phyloP scores from a whole-genome alignment of 345 rosid genomes.

The Arabis hirsuta region DNA sequence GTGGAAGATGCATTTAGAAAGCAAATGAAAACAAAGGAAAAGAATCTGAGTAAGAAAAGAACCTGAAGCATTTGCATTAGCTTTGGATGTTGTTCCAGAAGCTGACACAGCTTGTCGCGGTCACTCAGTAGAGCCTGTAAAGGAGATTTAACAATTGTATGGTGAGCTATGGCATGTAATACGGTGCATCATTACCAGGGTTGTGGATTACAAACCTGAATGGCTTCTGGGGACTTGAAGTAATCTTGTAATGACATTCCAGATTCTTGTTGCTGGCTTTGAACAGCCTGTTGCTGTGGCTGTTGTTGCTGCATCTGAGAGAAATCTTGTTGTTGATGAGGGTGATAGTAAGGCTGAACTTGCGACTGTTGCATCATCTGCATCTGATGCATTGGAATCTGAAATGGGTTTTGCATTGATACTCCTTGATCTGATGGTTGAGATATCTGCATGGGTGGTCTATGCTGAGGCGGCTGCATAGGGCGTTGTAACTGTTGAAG shows the following conservation, averaged over 20 bases:
- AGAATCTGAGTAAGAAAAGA: constrained; percentile 1
- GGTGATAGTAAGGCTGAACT: constrained; percentile 62
- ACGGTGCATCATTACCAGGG: background rate
- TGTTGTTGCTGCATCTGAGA: constrained; percentile 68
- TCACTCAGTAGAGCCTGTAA: constrained; percentile 83
- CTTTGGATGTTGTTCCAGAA: constrained; percentile 95
- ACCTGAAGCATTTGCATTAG: constrained; percentile 99
- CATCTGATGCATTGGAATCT: constrained; percentile 68
- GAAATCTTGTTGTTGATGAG: constrained; percentile 74
- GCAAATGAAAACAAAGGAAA: background rate
- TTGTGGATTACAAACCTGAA: constrained; percentile 59
- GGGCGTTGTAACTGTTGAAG: constrained; percentile 76
- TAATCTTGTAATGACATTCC: constrained; percentile 90
- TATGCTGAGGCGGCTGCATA: constrained; percentile 86
- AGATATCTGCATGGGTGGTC: constrained; percentile 67
- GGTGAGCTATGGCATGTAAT: too few relatives aligned
- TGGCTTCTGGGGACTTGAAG: constrained; percentile 93
- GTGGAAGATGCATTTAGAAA: constrained; percentile 5
- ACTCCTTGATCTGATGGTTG: constrained; percentile 70
- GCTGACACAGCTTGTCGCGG: constrained; percentile 94
- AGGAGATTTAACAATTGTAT: background rate
- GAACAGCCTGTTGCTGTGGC: constrained; percentile 60
- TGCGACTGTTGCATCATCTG: constrained; percentile 76
- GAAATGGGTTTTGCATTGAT: constrained; percentile 60
- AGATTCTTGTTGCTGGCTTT: constrained; percentile 66